phyloP scores from a whole-genome alignment of 2,329 filamentous ascomycete species.

The Cercospora zeae-maydis region DNA sequence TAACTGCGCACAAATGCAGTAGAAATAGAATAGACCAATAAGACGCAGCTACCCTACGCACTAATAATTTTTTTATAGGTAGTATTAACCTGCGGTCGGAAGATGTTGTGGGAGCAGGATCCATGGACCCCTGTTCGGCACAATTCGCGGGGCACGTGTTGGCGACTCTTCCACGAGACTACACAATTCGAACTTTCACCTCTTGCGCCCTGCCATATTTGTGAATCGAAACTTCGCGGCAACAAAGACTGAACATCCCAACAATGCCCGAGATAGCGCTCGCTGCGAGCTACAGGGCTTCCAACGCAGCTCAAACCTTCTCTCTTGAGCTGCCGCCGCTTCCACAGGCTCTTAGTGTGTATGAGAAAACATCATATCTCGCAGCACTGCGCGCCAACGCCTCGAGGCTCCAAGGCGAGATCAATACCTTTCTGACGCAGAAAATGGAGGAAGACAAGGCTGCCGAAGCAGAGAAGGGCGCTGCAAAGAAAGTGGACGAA shows the following conservation, averaged over 20 bases:
- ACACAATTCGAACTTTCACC: too few relatives aligned
- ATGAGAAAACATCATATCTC: conserved; percentile 60
- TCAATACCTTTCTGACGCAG: conserved; percentile 68
- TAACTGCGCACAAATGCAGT: too few relatives aligned
- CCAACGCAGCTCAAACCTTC: conserved; percentile 27
- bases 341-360: conserved; percentile 25
- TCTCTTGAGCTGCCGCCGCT: conserved; percentile 21
- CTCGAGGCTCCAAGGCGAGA: conserved; percentile 56
- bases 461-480: conserved; percentile 37
- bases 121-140: too few relatives aligned
- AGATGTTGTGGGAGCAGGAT: too few relatives aligned
- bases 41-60: too few relatives aligned
- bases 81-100: too few relatives aligned
- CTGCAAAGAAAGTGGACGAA: conserved; percentile 34
- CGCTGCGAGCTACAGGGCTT: conserved; percentile 29
- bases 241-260: background rate
- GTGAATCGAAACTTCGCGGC: background rate
- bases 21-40: too few relatives aligned
- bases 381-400: conserved; percentile 56
- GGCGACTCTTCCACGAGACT: too few relatives aligned
- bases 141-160: too few relatives aligned
- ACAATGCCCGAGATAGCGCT: conserved; percentile 1
- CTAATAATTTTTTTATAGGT: too few relatives aligned
- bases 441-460: conserved; percentile 72
- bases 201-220: background rate